Conservation (phyloP, 2,329 filamentous ascomycete species). For the Aureobasidium namibiae region DNA sequence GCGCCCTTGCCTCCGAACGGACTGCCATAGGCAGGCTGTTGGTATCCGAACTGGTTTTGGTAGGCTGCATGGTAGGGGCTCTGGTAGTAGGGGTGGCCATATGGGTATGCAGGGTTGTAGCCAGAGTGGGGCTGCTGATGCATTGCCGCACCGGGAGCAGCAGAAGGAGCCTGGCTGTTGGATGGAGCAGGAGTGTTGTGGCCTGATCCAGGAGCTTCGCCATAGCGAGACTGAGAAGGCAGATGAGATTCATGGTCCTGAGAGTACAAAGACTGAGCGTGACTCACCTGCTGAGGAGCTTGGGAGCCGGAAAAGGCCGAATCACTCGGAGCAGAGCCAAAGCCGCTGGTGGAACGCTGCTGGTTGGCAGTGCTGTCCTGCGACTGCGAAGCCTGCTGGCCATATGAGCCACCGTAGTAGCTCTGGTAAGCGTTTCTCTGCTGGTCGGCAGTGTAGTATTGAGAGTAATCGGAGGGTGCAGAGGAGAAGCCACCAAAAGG, state of each 20-base stretch:
- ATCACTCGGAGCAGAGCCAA: conserved; percentile 54
- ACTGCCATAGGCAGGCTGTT: conserved; percentile 35
- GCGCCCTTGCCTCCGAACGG: conserved; percentile 47
- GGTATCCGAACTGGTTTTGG: conserved; percentile 52
- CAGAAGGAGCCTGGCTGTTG: conserved; percentile 46
- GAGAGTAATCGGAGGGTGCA: conserved; percentile 69
- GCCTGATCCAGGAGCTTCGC: conserved; percentile 75
- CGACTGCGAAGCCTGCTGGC: conserved; percentile 43
- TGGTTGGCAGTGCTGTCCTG: conserved; percentile 66
- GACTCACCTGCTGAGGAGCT: conserved; percentile 41
- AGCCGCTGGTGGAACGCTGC: conserved; percentile 70
- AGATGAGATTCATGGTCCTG: neutral
- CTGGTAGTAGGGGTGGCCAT: conserved; percentile 52
- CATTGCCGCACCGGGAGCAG: conserved; percentile 35
- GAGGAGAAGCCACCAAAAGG: conserved; percentile 62
- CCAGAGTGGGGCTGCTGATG: conserved; percentile 42
- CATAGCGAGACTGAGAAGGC: conserved; percentile 59
- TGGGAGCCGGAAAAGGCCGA: conserved; percentile 56
- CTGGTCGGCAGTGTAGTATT: conserved; percentile 74
- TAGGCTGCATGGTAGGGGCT: conserved; percentile 56
- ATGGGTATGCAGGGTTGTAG: conserved; percentile 48
- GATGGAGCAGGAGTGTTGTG: conserved; percentile 85
- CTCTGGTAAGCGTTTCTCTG: conserved; percentile 66
- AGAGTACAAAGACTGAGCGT: conserved; percentile 22
- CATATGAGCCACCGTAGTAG: conserved; percentile 51